Percentiles rank a stretch among this genome's conserved stretches.
Conservation (phyloP, 2,329 filamentous ascomycete genomes). For the Cercospora brassicicola region DNA sequence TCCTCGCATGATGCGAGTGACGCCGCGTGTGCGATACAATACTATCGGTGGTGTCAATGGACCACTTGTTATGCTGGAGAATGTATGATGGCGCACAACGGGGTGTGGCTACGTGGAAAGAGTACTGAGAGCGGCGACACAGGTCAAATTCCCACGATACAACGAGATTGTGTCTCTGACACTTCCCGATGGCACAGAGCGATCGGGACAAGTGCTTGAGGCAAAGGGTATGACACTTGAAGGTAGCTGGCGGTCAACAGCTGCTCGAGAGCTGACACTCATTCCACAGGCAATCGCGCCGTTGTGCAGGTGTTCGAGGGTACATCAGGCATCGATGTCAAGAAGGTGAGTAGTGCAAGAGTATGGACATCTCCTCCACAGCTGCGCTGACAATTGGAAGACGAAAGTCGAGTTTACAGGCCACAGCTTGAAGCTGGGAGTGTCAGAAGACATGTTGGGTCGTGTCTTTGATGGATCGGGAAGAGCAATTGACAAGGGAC, state of each 20-base stretch:
- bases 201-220: conserved; percentile 94
- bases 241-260: background rate
- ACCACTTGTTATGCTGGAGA: conserved; percentile 94
- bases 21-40: conserved; percentile 86
- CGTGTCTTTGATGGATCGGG: conserved; percentile 98
- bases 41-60: conserved; percentile 98
- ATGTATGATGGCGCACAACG: conserved; percentile 59
- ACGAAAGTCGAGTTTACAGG: conserved; percentile 97
- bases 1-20: conserved; percentile 58
- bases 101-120: background rate
- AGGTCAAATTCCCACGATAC: conserved; percentile 97
- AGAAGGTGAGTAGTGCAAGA: conserved; percentile 62
- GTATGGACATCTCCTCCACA: background rate
- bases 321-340: conserved; percentile 95
- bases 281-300: conserved; percentile 73
- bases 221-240: conserved; percentile 71
- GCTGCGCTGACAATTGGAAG: conserved; percentile 48
- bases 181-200: conserved; percentile 88
- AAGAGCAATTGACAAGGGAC: conserved; percentile 96
- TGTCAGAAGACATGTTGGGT: conserved; percentile 98
- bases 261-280: conserved; percentile 14
- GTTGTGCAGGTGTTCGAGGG: conserved; percentile 99
- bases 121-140: conserved; percentile 25
- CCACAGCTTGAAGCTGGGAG: conserved; percentile 95
- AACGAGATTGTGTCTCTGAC: conserved; percentile 98